Percentiles rank a stretch among this genome's conserved stretches.
Conservation (phyloP, 2,329 filamentous ascomycete genomes). For the Fusarium veterinarium region DNA sequence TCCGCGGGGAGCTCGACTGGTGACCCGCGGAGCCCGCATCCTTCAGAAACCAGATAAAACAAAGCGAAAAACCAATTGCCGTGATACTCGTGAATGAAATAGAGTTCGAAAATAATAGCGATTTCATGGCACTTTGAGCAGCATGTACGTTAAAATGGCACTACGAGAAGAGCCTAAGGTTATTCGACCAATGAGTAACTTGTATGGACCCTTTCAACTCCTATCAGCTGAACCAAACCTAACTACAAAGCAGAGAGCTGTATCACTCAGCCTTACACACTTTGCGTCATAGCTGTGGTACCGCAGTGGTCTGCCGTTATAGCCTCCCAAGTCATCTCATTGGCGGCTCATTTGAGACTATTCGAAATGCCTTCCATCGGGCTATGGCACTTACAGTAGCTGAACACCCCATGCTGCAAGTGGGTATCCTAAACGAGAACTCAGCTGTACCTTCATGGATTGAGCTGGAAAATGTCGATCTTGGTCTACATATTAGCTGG, state of each 20-base stretch:
- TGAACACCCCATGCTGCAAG: constrained; percentile 35
- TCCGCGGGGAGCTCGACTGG: constrained; percentile 20
- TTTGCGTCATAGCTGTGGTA: constrained; percentile 35
- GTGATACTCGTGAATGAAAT: background rate
- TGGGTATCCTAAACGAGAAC: constrained; percentile 35
- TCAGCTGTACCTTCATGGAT: constrained; percentile 36
- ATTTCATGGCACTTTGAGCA: background rate
- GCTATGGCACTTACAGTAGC: constrained; percentile 35
- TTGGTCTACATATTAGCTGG: constrained; percentile 31
- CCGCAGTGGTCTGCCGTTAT: constrained; percentile 27
- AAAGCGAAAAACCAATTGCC: background rate
- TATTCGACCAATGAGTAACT: constrained; percentile 37
- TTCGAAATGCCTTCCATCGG: constrained; percentile 11
- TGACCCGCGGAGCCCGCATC: constrained; percentile 25
- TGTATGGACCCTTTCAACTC: constrained; percentile 18
- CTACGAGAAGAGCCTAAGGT: constrained; percentile 5
- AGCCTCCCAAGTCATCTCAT: constrained; percentile 17
- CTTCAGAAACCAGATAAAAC: constrained; percentile 16
- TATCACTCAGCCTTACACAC: constrained; percentile 34
- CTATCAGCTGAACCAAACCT: background rate
- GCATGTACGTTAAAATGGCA: constrained; percentile 10
- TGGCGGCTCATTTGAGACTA: background rate
- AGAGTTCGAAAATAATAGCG: background rate
- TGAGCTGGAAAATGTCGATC: constrained; percentile 18
- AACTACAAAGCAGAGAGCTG: constrained; percentile 20